A percentile compares a stretch with the other conserved stretches of the same genome.
Evolutionary conservation across 129 eudicot genomes (phyloP).

Genomic region (Helianthus annuus): HanXRQr2.0-SUNRISE NC_035440.2:32277903-32278402

Average conservation of each 20-base stretch:
- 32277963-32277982: conserved; percentile 44
- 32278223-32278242: conserved; percentile 33
- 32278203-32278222: conserved; percentile 33
- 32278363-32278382: conserved; percentile 22
- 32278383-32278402: neutral
- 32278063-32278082: neutral
- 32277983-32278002: conserved; percentile 50
- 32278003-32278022: conserved; percentile 55
- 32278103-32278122: conserved; percentile 24
- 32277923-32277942: neutral
- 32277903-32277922: neutral
- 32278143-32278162: conserved; percentile 27
- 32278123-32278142: conserved; percentile 35
- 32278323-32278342: conserved; percentile 8
- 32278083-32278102: neutral
- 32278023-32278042: conserved; percentile 56
- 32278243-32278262: conserved; percentile 33
- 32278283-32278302: conserved; percentile 17
- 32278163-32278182: conserved; percentile 34
- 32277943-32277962: neutral
- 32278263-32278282: conserved; percentile 22
- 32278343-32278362: conserved; percentile 7
- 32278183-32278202: conserved; percentile 40
- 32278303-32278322: conserved; percentile 33
- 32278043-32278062: neutral